Percentiles rank a stretch among this genome's conserved stretches.
These are phyloP conservation scores for Schoenoplectus triqueter DNA, from an alignment of 202 grass and related monocot species.

Conservation along the genomic window DNA sequence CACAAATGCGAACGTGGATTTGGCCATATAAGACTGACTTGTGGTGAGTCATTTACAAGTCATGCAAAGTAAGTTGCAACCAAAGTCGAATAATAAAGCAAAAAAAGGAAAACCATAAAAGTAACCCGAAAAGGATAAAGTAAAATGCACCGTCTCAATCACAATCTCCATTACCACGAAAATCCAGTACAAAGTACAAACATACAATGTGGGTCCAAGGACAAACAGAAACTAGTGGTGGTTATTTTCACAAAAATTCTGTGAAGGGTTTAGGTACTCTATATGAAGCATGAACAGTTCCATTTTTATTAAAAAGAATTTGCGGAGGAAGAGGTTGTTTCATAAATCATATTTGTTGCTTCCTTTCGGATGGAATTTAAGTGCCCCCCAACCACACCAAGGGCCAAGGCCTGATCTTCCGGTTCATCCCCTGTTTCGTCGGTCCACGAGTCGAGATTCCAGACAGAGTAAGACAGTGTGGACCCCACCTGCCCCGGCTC, in stretches of 20 bases:
- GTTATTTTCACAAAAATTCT: not conserved
- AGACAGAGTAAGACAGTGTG: not conserved
- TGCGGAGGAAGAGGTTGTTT: not conserved
- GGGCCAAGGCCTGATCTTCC: not conserved
- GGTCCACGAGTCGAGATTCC: too few species aligned
- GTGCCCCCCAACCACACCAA: too few species aligned
- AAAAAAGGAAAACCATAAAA: not conserved
- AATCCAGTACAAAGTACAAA: not conserved
- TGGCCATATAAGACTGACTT: not conserved
- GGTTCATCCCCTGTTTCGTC: not conserved
- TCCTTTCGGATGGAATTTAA: not conserved
- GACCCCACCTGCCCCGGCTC: not conserved
- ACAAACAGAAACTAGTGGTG: constrained; percentile 31
- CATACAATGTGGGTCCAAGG: not conserved
- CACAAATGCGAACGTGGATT: too few species aligned
- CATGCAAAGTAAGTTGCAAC: constrained; percentile 13
- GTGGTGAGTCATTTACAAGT: constrained; percentile 32
- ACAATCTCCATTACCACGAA: constrained; percentile 4
- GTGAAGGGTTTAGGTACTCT: not conserved
- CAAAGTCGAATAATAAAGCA: constrained; percentile 24
- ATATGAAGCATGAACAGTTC: not conserved
- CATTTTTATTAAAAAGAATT: not conserved
- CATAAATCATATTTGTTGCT: not conserved
- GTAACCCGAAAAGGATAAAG: constrained; percentile 18
- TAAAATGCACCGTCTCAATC: not conserved